Evolutionary conservation across 768 basidiomycete species (phyloP), one percentile per base, ranked within the genome.

Genomic region (Lentinus brumalis): DNA sequence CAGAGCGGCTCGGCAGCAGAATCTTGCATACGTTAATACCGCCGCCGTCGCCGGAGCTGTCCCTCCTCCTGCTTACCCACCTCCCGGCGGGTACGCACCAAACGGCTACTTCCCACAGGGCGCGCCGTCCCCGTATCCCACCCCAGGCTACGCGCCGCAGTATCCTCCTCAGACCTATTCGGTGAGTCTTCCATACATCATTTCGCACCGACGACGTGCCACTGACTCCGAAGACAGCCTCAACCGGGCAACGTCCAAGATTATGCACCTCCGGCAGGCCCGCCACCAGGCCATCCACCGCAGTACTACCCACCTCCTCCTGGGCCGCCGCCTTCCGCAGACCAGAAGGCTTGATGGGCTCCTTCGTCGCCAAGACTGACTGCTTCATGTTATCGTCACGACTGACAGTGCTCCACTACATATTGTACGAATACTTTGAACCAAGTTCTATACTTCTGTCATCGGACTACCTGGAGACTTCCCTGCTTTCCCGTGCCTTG

Each of bases 161-260:
- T 65, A 64, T 38, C 66, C 66, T 8, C 60, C 57, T 6, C 47
- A 44, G 10, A n/a, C 61, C 7, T 54, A 63, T 45, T 59, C 60
- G 47, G 66, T 67, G 5, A 29, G 66, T 62, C 39, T 15, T 50
- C 14, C 31, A 39, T 44, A 29, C 42, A 41, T 8, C 39, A 14
- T 26, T 11, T 42, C 2, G 26, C 14, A 18, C 14, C 7, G 6
- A n/a, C 53, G 35, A 14, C 8, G 46, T 18, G n/a, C 45, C 29
- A 49, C 21, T 30, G 30, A n/a, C 21, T 16, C 21, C 41, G 41
- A 7, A 9, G 21, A 29, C 11, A 45, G 40, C 54, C 62, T 7
- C 42, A 42, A 6, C 57, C 62, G 4, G 53, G 53, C 5, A 44
- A 54, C 21, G 15, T 59, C n/a, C 57, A 52, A 5, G 40, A 59